These are phyloP conservation scores for Penicillium sp. DNA, from an alignment of 2,329 filamentous ascomycete genomes.

Conservation along the genomic window DNA sequence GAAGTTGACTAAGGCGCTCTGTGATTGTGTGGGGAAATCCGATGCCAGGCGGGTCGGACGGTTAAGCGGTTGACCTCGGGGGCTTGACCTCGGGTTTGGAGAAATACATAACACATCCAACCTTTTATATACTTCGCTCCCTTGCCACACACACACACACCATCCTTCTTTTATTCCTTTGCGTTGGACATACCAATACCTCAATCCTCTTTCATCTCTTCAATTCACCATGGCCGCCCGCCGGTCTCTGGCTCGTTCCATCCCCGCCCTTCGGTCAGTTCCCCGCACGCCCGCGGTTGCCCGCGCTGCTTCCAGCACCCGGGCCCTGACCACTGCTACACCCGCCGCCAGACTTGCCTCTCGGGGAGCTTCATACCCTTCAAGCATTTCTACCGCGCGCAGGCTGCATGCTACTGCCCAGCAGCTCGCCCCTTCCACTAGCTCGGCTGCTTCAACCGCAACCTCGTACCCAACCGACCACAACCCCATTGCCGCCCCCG, in stretches of 20 bases:
- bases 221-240: conserved; percentile 37
- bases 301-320: conserved; percentile 25
- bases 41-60: conserved; percentile 10
- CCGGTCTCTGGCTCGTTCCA: conserved; percentile 37
- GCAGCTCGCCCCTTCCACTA: conserved; percentile 53
- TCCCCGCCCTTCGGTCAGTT: conserved; percentile 41
- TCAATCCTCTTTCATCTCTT: neutral
- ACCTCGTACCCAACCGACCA: conserved; percentile 59
- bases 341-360: conserved; percentile 19
- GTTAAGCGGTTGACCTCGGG: conserved; percentile 4
- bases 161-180: neutral
- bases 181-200: neutral
- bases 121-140: conserved; percentile 11
- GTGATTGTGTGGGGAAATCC: conserved; percentile 12
- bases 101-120: conserved; percentile 8
- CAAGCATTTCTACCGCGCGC: conserved; percentile 28
- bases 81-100: conserved; percentile 25
- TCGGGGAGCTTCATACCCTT: conserved; percentile 19
- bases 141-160: neutral
- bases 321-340: conserved; percentile 27
- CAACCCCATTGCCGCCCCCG: conserved; percentile 55
- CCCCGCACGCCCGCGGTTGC: conserved; percentile 37
- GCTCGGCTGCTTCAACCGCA: conserved; percentile 51
- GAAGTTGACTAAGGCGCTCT: conserved; percentile 2
- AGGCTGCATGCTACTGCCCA: conserved; percentile 56